Evolutionary conservation across 169 alveolate species (phyloP).

Genomic region (Plasmodium coatneyi): DNA sequence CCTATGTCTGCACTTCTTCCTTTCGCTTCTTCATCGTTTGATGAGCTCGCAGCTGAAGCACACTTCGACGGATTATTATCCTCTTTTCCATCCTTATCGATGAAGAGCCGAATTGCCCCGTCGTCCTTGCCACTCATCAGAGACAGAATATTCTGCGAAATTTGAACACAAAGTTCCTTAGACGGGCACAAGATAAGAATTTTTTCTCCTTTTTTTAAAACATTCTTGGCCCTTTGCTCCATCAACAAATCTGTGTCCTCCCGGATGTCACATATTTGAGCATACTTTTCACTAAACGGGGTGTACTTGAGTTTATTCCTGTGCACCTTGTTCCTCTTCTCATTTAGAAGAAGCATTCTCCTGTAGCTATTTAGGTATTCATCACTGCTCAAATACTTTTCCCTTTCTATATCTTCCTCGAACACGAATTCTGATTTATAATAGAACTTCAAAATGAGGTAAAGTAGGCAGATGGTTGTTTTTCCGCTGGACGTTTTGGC

Average conservation of each 20-base stretch:
- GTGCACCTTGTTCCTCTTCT: not conserved
- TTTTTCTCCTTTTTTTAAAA: slow-evolving; percentile 46
- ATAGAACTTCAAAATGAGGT: slow-evolving; percentile 46
- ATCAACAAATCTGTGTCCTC: slow-evolving; percentile 36
- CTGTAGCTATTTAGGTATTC: not conserved
- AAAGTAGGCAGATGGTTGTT: slow-evolving; percentile 63
- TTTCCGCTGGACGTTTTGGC: slow-evolving; percentile 74
- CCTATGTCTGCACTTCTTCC: not conserved
- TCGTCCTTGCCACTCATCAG: slow-evolving; percentile 19
- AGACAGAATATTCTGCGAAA: slow-evolving; percentile 41
- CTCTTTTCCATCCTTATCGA: slow-evolving; percentile 20
- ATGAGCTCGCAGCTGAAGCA: not conserved
- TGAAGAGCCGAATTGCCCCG: slow-evolving; percentile 33
- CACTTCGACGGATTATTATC: not conserved
- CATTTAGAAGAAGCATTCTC: not conserved
- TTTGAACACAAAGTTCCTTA: slow-evolving; percentile 70
- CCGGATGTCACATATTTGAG: slow-evolving; percentile 39
- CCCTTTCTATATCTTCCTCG: slow-evolving; percentile 63
- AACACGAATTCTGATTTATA: slow-evolving; percentile 60
- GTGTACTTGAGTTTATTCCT: slow-evolving; percentile 31
- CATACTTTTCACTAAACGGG: slow-evolving; percentile 64
- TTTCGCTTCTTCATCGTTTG: not conserved
- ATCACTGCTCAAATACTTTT: slow-evolving; percentile 5
- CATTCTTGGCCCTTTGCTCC: slow-evolving; percentile 17
- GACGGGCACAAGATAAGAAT: slow-evolving; percentile 62